These are phyloP conservation scores for Schwanniomyces vanrijiae DNA, from an alignment of 805 yeast genomes.

Conservation along the genomic window DNA sequence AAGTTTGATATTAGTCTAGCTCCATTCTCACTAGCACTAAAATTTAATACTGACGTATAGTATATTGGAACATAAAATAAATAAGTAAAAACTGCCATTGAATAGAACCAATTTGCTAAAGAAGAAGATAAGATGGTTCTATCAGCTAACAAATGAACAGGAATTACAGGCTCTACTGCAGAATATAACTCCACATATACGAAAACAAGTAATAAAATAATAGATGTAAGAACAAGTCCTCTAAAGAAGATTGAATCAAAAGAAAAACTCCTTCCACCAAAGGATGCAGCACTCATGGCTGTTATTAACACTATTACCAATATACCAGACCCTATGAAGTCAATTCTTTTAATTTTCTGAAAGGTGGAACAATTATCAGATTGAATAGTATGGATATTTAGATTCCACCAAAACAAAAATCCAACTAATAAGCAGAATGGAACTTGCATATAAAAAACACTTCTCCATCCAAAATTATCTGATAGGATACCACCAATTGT, in stretches of 20 bases:
- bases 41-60: constrained; percentile 52
- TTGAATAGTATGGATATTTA: too few species aligned
- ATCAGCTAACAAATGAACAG: constrained; percentile 54
- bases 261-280: constrained; percentile 58
- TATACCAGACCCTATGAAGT: constrained; percentile 61
- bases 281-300: constrained; percentile 62
- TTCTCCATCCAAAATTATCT: constrained; percentile 53
- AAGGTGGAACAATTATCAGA: too few species aligned
- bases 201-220: constrained; percentile 41
- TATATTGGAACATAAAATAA: constrained; percentile 73
- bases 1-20: constrained; percentile 63
- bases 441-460: constrained; percentile 39
- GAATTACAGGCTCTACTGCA: constrained; percentile 69
- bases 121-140: constrained; percentile 66
- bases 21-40: constrained; percentile 59
- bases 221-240: constrained; percentile 30
- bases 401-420: constrained; percentile 31
- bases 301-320: constrained; percentile 58
- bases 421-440: constrained; percentile 45
- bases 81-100: constrained; percentile 65
- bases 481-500: constrained; percentile 54
- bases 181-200: constrained; percentile 49
- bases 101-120: constrained; percentile 65
- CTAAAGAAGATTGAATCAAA: constrained; percentile 46
- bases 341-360: constrained; percentile 58